Percentiles rank a stretch among this genome's conserved stretches.
Evolutionary conservation across 1,139 yeast genomes (phyloP).

Genomic region (Diutina sp.): DNA sequence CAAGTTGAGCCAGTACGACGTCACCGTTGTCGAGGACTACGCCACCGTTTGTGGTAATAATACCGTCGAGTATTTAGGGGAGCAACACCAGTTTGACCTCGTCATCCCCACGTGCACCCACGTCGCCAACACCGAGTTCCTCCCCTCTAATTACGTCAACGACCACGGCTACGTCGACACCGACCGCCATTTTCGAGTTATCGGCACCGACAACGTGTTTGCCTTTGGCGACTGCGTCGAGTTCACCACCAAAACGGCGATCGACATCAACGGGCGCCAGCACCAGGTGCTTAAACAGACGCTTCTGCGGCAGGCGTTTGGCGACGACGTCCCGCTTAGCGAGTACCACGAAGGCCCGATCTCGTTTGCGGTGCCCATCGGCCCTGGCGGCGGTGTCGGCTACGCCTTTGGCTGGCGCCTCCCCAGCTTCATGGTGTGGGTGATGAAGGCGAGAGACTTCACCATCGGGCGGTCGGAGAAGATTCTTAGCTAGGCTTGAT

Average conservation of each 20-base stretch:
- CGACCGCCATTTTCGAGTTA: slow-evolving; percentile 14
- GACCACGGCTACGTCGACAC: slow-evolving; percentile 13
- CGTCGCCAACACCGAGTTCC: slow-evolving; percentile 15
- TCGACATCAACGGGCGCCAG: slow-evolving; percentile 16
- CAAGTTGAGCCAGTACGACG: slow-evolving; percentile 13
- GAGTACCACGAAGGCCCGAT: slow-evolving; percentile 6
- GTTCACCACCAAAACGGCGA: slow-evolving; percentile 11
- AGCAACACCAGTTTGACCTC: slow-evolving; percentile 15
- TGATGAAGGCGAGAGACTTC: slow-evolving; percentile 10
- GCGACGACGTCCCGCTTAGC: slow-evolving; percentile 1
- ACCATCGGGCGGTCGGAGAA: neutral
- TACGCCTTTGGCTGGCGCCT: slow-evolving; percentile 13
- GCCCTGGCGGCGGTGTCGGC: slow-evolving; percentile 25
- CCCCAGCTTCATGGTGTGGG: slow-evolving; percentile 18
- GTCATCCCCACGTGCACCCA: slow-evolving; percentile 13
- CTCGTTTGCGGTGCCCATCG: slow-evolving; percentile 18
- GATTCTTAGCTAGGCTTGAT: neutral
- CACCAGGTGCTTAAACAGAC: slow-evolving; percentile 7
- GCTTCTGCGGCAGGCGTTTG: neutral
- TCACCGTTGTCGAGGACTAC: slow-evolving; percentile 14
- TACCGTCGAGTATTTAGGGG: slow-evolving; percentile 5
- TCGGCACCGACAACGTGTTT: slow-evolving; percentile 14
- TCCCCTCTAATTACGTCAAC: slow-evolving; percentile 9
- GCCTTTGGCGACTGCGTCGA: slow-evolving; percentile 22
- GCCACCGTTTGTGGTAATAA: slow-evolving; percentile 4